These are phyloP conservation scores for Tolypocladium inflatum DNA, from an alignment of 2,329 filamentous ascomycete genomes.

Conservation along the genomic window DNA sequence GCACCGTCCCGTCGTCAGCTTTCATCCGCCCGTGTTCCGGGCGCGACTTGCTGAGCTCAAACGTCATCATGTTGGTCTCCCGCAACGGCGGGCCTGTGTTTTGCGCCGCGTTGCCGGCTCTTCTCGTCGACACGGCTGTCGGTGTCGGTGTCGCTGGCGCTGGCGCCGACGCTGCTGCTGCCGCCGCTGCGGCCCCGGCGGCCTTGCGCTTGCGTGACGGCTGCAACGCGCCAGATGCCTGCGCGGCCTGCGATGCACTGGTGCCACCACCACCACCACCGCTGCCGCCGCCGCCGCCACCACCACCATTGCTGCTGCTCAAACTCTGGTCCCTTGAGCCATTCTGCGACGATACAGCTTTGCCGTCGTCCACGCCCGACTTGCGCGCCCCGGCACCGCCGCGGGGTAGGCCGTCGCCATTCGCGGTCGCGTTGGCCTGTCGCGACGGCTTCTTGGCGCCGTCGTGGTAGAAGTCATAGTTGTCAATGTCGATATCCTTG, in stretches of 20 bases:
- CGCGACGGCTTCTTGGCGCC: constrained; percentile 44
- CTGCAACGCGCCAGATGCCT: constrained; percentile 35
- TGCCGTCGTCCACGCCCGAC: constrained; percentile 28
- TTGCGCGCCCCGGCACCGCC: constrained; percentile 30
- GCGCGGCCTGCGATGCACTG: constrained; percentile 31
- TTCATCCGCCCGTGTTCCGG: constrained; percentile 70
- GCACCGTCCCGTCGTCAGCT: constrained; percentile 81
- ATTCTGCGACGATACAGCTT: constrained; percentile 22
- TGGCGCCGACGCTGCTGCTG: constrained; percentile 10
- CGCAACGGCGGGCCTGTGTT: constrained; percentile 33
- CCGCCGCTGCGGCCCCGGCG: constrained; percentile 26
- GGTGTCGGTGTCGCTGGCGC: constrained; percentile 13
- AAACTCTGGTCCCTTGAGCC: constrained; percentile 25
- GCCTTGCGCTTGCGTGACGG: constrained; percentile 82
- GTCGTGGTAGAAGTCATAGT: constrained; percentile 58
- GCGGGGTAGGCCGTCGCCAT: constrained; percentile 25
- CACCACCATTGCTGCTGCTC: neutral
- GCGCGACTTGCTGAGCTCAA: constrained; percentile 60
- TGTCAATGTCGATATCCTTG: constrained; percentile 78
- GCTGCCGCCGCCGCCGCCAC: neutral
- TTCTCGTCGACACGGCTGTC: constrained; percentile 7
- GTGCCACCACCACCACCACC: constrained; percentile 7
- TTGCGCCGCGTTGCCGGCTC: constrained; percentile 21
- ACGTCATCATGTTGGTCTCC: constrained; percentile 82
- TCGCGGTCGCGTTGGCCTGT: constrained; percentile 28